These are phyloP conservation scores for Talaromyces sp. DNA, from an alignment of 2,329 filamentous ascomycete species.

Conservation along the genomic window DNA sequence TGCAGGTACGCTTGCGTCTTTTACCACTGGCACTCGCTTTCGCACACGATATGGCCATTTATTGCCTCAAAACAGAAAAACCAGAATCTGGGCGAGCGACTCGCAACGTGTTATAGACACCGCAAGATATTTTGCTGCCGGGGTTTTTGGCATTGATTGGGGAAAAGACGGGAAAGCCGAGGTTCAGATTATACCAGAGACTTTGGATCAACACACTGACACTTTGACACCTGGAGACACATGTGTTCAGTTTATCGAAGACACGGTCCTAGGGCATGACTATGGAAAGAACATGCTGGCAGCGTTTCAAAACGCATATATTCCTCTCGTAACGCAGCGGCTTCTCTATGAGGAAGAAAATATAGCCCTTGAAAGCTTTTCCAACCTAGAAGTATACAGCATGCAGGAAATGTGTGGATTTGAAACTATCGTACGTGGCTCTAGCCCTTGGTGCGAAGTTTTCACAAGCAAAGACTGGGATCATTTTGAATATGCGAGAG, in stretches of 20 bases:
- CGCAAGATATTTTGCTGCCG: slow-evolving; percentile 50
- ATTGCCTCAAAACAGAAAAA: slow-evolving; percentile 29
- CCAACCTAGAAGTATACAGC: slow-evolving; percentile 48
- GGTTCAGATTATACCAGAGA: slow-evolving; percentile 53
- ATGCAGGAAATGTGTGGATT: slow-evolving; percentile 63
- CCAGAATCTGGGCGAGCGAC: slow-evolving; percentile 52
- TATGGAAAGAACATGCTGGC: slow-evolving; percentile 47
- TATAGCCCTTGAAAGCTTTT: slow-evolving; percentile 37
- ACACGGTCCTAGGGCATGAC: slow-evolving; percentile 43
- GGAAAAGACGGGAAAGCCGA: slow-evolving; percentile 28
- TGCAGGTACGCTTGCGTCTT: slow-evolving; percentile 51
- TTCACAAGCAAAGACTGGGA: slow-evolving; percentile 53
- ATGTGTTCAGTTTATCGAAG: slow-evolving; percentile 34
- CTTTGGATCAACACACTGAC: slow-evolving; percentile 45
- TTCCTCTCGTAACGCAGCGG: slow-evolving; percentile 42
- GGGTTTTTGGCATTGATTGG: slow-evolving; percentile 53
- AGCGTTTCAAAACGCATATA: slow-evolving; percentile 46
- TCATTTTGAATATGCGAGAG: slow-evolving; percentile 55
- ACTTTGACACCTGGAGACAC: slow-evolving; percentile 54
- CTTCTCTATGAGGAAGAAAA: slow-evolving; percentile 27
- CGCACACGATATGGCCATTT: slow-evolving; percentile 51
- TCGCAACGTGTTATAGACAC: slow-evolving; percentile 54
- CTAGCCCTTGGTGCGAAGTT: slow-evolving; percentile 53
- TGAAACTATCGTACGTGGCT: slow-evolving; percentile 51
- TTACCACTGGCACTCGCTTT: slow-evolving; percentile 51